These are phyloP conservation scores for Zygosaccharomyces pseudobailii DNA, from an alignment of 1,139 yeast genomes.

Conservation along the genomic window DNA sequence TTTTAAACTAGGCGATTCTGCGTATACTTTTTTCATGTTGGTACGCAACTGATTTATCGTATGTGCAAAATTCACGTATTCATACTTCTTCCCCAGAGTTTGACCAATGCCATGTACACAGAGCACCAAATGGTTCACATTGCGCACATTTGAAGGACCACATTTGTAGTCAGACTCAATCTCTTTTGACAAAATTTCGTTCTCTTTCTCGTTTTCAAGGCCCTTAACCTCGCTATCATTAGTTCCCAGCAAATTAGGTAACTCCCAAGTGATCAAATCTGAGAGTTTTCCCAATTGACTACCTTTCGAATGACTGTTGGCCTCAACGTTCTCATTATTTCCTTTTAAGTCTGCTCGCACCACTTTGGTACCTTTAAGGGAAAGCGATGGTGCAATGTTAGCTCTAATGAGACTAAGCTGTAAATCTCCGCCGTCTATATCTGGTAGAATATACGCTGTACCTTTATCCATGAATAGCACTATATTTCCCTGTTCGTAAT, in stretches of 20 bases:
- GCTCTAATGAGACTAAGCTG: constrained; percentile 32
- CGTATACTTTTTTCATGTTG: constrained; percentile 54
- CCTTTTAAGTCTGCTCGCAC: constrained; percentile 16
- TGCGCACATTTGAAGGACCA: constrained; percentile 38
- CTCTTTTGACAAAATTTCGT: constrained; percentile 39
- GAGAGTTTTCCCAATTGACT: constrained; percentile 19
- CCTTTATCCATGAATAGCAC: constrained; percentile 37
- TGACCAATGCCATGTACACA: constrained; percentile 97
- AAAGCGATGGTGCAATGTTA: constrained; percentile 24
- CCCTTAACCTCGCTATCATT: constrained; percentile 13
- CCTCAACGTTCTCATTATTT: constrained; percentile 10
- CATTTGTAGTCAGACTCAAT: constrained; percentile 51
- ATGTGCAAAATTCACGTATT: constrained; percentile 81
- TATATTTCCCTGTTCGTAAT: constrained; percentile 28
- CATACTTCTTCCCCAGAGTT: constrained; percentile 70
- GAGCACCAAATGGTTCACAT: constrained; percentile 72
- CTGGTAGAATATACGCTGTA: constrained; percentile 38
- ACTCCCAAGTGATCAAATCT: constrained; percentile 22
- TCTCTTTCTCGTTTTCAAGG: constrained; percentile 27
- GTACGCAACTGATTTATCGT: constrained; percentile 69
- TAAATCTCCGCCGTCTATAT: constrained; percentile 34
- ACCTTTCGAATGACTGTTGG: constrained; percentile 12
- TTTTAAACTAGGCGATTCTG: constrained; percentile 42
- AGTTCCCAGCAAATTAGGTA: constrained; percentile 18
- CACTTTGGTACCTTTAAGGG: constrained; percentile 24